Conservation (phyloP, 345 rosid genomes). For the Linum lewisii region DNA sequence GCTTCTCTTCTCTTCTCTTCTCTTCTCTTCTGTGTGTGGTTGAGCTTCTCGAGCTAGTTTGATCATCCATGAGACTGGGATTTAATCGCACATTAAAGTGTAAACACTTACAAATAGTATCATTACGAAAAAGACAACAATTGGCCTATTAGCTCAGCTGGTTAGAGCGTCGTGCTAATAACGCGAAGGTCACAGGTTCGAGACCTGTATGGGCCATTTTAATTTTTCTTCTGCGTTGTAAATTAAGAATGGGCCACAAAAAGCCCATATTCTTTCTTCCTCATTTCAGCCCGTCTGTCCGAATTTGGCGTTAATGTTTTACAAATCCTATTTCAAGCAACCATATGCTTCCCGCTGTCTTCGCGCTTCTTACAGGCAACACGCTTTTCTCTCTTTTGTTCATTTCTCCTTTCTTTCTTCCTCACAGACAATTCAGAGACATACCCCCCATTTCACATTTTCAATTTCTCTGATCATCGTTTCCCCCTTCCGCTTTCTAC, state of each 20-base stretch:
- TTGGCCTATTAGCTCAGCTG: constrained; percentile 9
- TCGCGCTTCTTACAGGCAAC: constrained; percentile 18
- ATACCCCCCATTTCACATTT: neutral
- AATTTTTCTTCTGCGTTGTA: too few species aligned
- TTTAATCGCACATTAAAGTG: too few species aligned
- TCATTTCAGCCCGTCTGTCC: too few species aligned
- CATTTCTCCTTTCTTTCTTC: neutral
- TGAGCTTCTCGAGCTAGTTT: too few species aligned
- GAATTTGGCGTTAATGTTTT: neutral
- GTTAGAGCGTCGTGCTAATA: constrained; percentile 14
- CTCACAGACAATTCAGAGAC: neutral
- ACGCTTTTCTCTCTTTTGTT: constrained; percentile 22
- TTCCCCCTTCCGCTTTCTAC: too few species aligned
- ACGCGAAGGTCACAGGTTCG: neutral
- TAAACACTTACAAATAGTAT: too few species aligned
- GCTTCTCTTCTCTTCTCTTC: too few species aligned
- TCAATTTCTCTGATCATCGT: neutral
- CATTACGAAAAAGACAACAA: too few species aligned
- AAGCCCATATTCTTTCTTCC: too few species aligned
- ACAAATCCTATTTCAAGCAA: neutral
- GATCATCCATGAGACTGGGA: too few species aligned
- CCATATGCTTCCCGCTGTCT: constrained; percentile 6
- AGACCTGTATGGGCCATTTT: neutral
- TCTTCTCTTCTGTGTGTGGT: too few species aligned
- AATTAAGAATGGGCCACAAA: too few species aligned